Conservation (phyloP, 768 basidiomycete genomes). For the Cubamyces sp. region DNA sequence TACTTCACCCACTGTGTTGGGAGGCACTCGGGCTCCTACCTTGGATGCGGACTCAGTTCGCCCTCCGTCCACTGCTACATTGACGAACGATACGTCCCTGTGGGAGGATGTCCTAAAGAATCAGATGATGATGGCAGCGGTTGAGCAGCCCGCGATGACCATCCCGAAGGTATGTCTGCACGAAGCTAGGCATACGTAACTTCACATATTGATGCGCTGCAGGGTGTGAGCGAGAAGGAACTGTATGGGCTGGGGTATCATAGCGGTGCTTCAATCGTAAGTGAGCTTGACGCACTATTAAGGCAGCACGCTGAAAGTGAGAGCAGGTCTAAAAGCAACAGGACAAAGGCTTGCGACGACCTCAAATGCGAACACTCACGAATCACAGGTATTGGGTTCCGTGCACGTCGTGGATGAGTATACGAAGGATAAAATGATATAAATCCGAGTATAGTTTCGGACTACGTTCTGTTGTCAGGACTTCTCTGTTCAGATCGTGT, state of each 20-base stretch:
- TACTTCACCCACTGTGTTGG: not conserved
- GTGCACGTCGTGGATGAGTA: too few species aligned
- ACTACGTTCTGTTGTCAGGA: not conserved
- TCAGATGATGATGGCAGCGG: not conserved
- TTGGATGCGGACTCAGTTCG: not conserved
- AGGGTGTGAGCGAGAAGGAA: not conserved
- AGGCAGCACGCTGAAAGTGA: not conserved
- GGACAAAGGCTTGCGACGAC: not conserved
- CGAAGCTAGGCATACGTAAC: too few species aligned
- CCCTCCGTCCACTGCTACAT: conserved; percentile 14
- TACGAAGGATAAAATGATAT: too few species aligned
- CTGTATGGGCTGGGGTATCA: conserved; percentile 1
- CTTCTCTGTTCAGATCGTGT: not conserved
- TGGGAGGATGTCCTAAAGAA: conserved; percentile 12
- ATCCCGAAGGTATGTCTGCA: not conserved
- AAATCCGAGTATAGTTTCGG: too few species aligned
- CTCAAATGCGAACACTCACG: too few species aligned
- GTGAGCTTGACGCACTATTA: not conserved
- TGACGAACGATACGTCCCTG: conserved; percentile 4
- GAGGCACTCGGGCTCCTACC: not conserved
- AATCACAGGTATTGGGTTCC: too few species aligned
- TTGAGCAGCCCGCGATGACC: not conserved
- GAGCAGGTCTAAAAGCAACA: not conserved
- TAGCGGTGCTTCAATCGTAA: not conserved
- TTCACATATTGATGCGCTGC: too few species aligned